A percentile compares a stretch with the other conserved stretches of the same genome.
phyloP scores from a whole-genome alignment of 352 stramenopile genomes.

The Pythium plurisporium region DNA sequence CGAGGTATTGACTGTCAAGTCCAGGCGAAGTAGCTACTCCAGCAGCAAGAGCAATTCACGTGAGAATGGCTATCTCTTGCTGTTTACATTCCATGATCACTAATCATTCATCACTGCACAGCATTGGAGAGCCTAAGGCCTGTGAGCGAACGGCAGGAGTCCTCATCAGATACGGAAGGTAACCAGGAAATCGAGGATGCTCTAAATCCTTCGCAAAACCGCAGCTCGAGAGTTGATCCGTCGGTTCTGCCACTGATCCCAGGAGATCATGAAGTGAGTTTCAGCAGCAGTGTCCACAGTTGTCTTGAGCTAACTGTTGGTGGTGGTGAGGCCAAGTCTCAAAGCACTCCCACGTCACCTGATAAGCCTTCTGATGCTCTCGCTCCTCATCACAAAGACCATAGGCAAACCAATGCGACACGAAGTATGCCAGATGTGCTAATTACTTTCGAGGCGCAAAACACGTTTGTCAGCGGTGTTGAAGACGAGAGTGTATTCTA shows the following conservation, averaged over 20 bases:
- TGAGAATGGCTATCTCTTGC: not conserved
- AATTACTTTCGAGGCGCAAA: not conserved
- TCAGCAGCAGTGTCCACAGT: not conserved
- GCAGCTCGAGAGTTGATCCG: too few relatives aligned
- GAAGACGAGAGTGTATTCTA: too few relatives aligned
- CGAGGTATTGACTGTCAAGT: not conserved
- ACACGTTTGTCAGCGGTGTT: not conserved
- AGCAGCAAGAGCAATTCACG: not conserved
- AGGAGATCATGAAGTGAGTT: too few relatives aligned
- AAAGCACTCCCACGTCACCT: not conserved
- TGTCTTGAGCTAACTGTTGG: not conserved
- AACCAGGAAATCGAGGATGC: too few relatives aligned
- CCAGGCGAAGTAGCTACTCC: not conserved
- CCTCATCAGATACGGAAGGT: not conserved
- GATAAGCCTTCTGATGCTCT: not conserved
- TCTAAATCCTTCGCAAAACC: too few relatives aligned
- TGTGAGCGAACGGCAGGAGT: too few relatives aligned
- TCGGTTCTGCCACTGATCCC: too few relatives aligned
- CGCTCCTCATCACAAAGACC: not conserved
- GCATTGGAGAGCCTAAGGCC: too few relatives aligned
- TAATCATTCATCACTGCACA: too few relatives aligned
- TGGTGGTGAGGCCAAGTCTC: not conserved
- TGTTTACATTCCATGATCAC: too few relatives aligned
- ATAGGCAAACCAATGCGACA: not conserved
- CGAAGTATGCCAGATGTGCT: conserved; percentile 11